Base-by-base conservation (phyloP, 2,329 filamentous ascomycete species). In the Colletotrichum nymphaeae region DNA sequence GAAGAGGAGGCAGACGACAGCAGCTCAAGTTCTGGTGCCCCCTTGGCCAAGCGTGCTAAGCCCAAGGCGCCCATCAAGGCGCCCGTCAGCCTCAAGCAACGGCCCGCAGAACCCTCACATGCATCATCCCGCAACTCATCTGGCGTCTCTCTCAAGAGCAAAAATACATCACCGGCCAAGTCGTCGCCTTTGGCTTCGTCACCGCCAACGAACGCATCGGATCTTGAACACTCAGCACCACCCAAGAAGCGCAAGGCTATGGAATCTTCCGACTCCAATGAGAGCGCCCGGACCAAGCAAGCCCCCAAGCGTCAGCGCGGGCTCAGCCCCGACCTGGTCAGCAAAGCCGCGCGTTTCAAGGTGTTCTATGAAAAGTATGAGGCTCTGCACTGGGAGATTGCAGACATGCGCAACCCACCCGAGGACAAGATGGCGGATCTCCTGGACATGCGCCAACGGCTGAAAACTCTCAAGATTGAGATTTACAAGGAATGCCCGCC, bases 111-210 rank as follows among this genome's bases (percentile, higher is more conserved):
- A 63, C 82, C 83, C 30, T 87, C 84, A 75, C 86, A 87, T 71
- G 84, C 84, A 71, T 86, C 87, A 22, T 85, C 86, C 53, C 81
- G 81, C 35, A 79, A 76, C 30, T 83, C 83, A 1, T 84, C 86
- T 6, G 82, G 80, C 9, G 77, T 82, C 35, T 85, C 86, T 1
- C 80, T 83, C 70, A 81, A 83, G 76, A 81, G 78, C 76, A 74
- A 78, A 71, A 84, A 86, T 74, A 91, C 87, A 0, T 91, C 89
- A 7, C 90, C 89, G 0, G 84, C 85, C 63, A 92, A 92, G 79
- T 92, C 91, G 2, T 92, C 91, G 11, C 91, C 90, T 4, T 83
- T 92, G 22, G 90, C 90, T n/a, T 90, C 90, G 1, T 92, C 90
- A 7, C 90, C 90, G 14, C 90, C 90, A 0, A 92, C 90, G 8